These are phyloP conservation scores for Rubus parviflorus DNA, from an alignment of 306 rosid genomes.

Conservation along the genomic window DNA sequence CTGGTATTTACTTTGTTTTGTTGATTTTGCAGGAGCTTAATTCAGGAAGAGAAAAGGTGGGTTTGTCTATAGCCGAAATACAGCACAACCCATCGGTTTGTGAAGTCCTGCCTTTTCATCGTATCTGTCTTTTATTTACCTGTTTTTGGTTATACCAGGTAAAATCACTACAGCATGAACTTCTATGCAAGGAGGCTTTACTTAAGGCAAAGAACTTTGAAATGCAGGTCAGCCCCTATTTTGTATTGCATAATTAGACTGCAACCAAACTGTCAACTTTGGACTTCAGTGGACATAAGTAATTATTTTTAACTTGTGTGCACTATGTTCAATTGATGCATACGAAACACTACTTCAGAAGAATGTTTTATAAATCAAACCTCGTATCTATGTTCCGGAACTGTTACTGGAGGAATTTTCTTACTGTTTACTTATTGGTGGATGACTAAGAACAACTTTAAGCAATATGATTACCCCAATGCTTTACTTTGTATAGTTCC, in stretches of 20 bases:
- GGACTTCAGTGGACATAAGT: not conserved
- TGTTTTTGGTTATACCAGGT: conserved; percentile 43
- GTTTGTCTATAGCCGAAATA: conserved; percentile 17
- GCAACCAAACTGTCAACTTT: not conserved
- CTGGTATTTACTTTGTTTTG: conserved; percentile 12
- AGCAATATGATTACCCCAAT: not conserved
- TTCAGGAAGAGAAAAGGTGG: conserved; percentile 72
- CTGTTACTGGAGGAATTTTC: not conserved
- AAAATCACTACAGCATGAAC: conserved; percentile 68
- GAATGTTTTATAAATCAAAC: not conserved
- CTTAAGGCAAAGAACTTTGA: conserved; percentile 45
- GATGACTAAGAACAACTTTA: not conserved
- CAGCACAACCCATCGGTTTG: not conserved
- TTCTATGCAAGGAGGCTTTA: conserved; percentile 67
- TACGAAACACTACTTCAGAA: not conserved
- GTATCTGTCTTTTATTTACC: not conserved
- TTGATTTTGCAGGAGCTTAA: conserved; percentile 70
- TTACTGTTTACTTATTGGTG: not conserved
- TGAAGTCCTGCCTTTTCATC: not conserved
- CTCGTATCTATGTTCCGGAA: not conserved
- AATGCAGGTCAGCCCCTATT: conserved; percentile 39
- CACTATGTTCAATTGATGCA: not conserved
- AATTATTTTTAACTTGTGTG: not conserved
- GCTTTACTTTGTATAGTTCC: not conserved
- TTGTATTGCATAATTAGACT: not conserved